Conservation (phyloP, 345 rosid species). For the Citrus unshiu region DNA sequence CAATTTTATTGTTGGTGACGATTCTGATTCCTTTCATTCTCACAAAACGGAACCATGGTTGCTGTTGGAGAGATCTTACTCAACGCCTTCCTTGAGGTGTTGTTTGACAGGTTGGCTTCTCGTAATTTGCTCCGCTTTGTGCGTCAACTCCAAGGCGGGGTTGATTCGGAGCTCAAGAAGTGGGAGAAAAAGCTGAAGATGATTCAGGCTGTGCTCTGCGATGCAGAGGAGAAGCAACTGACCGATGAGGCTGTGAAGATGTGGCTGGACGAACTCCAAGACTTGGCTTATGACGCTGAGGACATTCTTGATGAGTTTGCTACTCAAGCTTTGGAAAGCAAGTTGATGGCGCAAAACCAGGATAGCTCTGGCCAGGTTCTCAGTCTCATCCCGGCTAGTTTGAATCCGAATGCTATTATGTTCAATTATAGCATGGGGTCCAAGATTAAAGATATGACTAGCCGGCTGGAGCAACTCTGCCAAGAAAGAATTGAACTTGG, state of each 20-base stretch:
- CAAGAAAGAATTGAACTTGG: neutral
- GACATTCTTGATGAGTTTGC: slow-evolving; percentile 5
- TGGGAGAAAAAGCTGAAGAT: neutral
- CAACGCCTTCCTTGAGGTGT: neutral
- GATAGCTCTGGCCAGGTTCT: neutral
- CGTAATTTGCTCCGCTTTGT: neutral
- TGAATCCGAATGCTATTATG: neutral
- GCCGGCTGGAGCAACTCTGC: neutral
- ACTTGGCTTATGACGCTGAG: slow-evolving; percentile 3
- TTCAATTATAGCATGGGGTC: neutral
- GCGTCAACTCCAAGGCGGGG: neutral
- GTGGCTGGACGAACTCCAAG: neutral
- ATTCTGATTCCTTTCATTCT: no score
- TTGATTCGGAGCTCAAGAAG: neutral
- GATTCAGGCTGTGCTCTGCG: neutral
- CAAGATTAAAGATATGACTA: neutral
- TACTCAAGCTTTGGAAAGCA: neutral
- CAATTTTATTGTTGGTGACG: no score
- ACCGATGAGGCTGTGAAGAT: neutral
- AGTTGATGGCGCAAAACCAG: neutral
- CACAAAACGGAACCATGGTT: no score
- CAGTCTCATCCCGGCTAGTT: neutral
- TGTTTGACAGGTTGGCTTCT: neutral
- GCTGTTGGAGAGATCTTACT: neutral
- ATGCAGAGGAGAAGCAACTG: slow-evolving; percentile 1